Percentiles rank a stretch among this genome's conserved stretches.
phyloP scores from a whole-genome alignment of 139 green algal genomes.

The Coccomyxa sp. region DNA sequence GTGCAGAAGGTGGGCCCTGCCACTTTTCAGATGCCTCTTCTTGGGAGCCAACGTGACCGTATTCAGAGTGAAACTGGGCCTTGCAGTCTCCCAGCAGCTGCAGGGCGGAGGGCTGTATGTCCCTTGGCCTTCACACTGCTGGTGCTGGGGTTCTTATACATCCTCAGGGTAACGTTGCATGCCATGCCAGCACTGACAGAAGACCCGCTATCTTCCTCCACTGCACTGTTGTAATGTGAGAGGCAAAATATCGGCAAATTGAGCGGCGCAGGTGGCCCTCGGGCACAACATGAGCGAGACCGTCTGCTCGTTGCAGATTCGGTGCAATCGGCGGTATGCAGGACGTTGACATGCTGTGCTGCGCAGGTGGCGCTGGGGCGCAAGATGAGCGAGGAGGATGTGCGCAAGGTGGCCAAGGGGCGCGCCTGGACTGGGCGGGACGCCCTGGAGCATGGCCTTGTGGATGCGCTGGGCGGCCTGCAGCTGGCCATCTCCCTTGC shows the following conservation, averaged over 20 bases:
- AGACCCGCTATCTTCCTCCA: background rate
- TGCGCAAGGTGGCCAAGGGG: conserved; percentile 20
- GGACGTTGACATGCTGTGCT: background rate
- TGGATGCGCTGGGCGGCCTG: conserved; percentile 27
- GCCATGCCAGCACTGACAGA: background rate
- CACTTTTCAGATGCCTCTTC: background rate
- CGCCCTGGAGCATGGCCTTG: conserved; percentile 19
- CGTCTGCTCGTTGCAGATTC: no score
- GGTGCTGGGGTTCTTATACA: background rate
- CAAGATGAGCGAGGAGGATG: background rate
- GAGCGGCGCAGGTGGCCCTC: background rate
- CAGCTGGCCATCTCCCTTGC: conserved; percentile 11
- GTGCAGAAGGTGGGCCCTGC: background rate
- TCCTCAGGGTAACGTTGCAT: background rate
- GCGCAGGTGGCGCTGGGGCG: conserved; percentile 19
- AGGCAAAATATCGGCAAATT: background rate
- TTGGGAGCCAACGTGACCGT: background rate
- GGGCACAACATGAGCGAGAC: conserved; percentile 8
- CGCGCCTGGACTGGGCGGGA: conserved; percentile 22
- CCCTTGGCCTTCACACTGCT: background rate
- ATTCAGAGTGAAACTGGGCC: background rate
- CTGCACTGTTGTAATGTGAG: background rate
- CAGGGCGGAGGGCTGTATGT: background rate
- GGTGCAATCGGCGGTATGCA: background rate
- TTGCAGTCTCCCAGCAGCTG: background rate